A percentile compares a stretch with the other conserved stretches of the same genome.
Evolutionary conservation across 2,329 filamentous ascomycete genomes (phyloP).

Genomic region (Coleophoma cylindrospora): DNA sequence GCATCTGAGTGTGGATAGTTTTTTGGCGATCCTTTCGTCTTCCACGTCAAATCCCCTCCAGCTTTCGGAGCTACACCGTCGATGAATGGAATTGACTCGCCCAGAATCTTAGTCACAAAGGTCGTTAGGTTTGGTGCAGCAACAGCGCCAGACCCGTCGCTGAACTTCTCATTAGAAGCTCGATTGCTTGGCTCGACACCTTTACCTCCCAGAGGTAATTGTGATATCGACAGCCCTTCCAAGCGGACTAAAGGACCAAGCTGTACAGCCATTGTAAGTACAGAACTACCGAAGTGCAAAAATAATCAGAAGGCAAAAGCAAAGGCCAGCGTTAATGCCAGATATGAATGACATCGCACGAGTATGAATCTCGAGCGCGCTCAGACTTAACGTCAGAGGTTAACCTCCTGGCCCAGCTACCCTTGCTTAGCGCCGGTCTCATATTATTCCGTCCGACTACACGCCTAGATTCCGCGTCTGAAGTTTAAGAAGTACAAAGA

Average conservation of each 20-base stretch:
- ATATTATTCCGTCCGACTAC: too few species aligned
- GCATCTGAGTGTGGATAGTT: slow-evolving; percentile 42
- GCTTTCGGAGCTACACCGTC: slow-evolving; percentile 43
- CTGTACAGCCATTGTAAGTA: not conserved
- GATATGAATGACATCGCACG: too few species aligned
- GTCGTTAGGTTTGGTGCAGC: slow-evolving; percentile 30
- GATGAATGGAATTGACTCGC: slow-evolving; percentile 56
- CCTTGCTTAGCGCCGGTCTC: too few species aligned
- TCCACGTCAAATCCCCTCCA: slow-evolving; percentile 37
- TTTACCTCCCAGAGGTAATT: slow-evolving; percentile 37
- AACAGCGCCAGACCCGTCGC: slow-evolving; percentile 6
- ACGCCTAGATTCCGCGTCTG: too few species aligned
- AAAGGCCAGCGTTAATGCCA: too few species aligned
- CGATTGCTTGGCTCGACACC: slow-evolving; percentile 13
- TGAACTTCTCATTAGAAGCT: slow-evolving; percentile 7
- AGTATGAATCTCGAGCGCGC: too few species aligned
- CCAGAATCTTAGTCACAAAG: slow-evolving; percentile 47
- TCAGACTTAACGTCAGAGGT: too few species aligned
- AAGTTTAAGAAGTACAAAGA: too few species aligned
- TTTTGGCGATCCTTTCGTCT: slow-evolving; percentile 40
- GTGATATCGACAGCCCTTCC: slow-evolving; percentile 42
- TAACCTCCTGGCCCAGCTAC: too few species aligned
- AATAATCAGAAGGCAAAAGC: too few species aligned
- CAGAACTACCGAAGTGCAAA: too few species aligned
- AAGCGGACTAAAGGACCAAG: slow-evolving; percentile 48